Evolutionary conservation across 208 protist genomes (phyloP).

Genomic region (Vickermania ingenoplastis): DNA sequence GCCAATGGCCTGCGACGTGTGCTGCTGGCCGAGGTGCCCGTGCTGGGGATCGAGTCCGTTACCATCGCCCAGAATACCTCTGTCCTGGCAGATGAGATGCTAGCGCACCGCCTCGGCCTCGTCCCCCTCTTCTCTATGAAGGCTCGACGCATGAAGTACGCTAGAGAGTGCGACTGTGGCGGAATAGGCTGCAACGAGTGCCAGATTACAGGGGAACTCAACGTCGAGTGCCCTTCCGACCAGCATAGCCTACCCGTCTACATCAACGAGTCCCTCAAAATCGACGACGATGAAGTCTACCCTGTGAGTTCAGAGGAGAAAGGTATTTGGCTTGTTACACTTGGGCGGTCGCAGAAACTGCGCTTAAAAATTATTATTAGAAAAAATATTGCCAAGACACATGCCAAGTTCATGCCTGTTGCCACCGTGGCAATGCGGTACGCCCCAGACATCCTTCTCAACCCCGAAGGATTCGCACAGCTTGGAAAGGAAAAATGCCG

Average conservation of each 20-base stretch:
- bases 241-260: constrained; percentile 78
- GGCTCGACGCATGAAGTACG: constrained; percentile 70
- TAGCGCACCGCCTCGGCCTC: constrained; percentile 97
- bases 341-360: constrained; percentile 79
- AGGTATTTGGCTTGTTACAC: constrained; percentile 81
- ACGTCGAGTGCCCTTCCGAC: constrained; percentile 63
- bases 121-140: constrained; percentile 93
- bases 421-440: constrained; percentile 91
- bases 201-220: constrained; percentile 77
- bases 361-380: constrained; percentile 71
- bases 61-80: constrained; percentile 93
- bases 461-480: constrained; percentile 69
- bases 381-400: constrained; percentile 97
- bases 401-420: constrained; percentile 97
- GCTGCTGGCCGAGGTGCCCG: constrained; percentile 98
- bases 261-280: constrained; percentile 63
- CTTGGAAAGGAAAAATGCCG: constrained; percentile 55
- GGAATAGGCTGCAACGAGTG: constrained; percentile 74
- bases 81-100: constrained; percentile 98
- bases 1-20: constrained; percentile 96
- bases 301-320: constrained; percentile 73
- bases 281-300: constrained; percentile 69
- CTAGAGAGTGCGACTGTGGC: constrained; percentile 76
- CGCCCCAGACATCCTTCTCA: constrained; percentile 88
- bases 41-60: constrained; percentile 96